phyloP scores from a whole-genome alignment of 805 yeast genomes.

The Saturnispora mendoncae region DNA sequence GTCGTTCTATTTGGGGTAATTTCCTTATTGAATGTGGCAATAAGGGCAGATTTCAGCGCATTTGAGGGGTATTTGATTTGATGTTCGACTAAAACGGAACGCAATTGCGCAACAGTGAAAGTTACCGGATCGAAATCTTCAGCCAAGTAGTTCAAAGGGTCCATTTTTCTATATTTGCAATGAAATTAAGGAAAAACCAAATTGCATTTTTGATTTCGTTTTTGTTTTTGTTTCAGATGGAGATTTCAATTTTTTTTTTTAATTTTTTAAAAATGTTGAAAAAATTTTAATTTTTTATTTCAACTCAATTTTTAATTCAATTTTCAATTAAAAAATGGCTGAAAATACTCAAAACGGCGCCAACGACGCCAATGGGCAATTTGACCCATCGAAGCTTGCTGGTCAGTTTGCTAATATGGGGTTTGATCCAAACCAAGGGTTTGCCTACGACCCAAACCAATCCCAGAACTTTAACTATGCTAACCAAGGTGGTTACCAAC shows the following conservation, averaged over 20 bases:
- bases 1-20: conserved; percentile 41
- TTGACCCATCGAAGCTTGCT: conserved; percentile 37
- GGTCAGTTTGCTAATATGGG: conserved; percentile 6
- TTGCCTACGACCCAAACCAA: conserved; percentile 32
- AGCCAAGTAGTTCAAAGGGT: conserved; percentile 29
- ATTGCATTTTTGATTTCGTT: not conserved
- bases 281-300: no score
- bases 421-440: conserved; percentile 44
- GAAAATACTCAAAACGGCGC: conserved; percentile 22
- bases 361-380: no score
- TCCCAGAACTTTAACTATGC: conserved; percentile 13
- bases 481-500: conserved; percentile 9
- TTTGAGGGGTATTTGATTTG: conserved; percentile 51
- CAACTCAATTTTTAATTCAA: no score
- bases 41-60: conserved; percentile 60
- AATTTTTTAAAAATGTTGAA: no score
- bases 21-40: conserved; percentile 49
- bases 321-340: no score
- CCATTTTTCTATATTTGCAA: conserved; percentile 22
- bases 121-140: conserved; percentile 56
- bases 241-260: not conserved
- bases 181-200: not conserved
- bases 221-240: not conserved
- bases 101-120: conserved; percentile 60
- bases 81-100: conserved; percentile 55